Percentiles rank a stretch among this genome's conserved stretches.
phyloP scores from a whole-genome alignment of 78 protist species.

The Cavenderia fasciculata region DNA sequence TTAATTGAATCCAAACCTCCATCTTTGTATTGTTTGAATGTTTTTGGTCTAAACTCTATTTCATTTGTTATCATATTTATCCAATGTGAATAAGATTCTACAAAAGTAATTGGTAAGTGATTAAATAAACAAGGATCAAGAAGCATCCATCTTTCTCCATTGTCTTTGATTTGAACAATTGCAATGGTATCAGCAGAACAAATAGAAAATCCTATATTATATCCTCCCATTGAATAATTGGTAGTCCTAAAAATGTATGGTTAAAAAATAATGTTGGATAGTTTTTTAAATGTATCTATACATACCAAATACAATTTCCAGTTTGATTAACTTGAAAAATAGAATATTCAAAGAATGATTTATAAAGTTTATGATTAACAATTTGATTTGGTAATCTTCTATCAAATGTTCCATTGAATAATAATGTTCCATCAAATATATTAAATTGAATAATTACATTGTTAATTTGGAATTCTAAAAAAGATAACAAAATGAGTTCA shows the following conservation, averaged over 20 bases:
- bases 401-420: not conserved
- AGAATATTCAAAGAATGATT: not conserved
- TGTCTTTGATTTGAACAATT: not conserved
- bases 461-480: too few relatives aligned
- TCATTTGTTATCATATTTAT: too few relatives aligned
- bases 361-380: not conserved
- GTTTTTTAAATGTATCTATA: not conserved
- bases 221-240: not conserved
- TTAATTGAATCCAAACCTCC: too few relatives aligned
- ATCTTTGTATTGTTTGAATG: too few relatives aligned
- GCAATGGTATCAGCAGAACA: not conserved
- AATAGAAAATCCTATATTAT: not conserved
- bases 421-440: not conserved
- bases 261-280: not conserved
- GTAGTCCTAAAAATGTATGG: not conserved
- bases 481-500: too few relatives aligned
- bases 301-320: not conserved
- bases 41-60: too few relatives aligned
- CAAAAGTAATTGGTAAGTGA: too few relatives aligned
- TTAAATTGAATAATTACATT: not conserved
- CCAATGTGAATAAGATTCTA: too few relatives aligned
- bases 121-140: too few relatives aligned
- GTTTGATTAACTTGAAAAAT: not conserved
- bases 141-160: not conserved
- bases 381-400: not conserved